Percentiles rank a stretch among this genome's conserved stretches.
phyloP scores from a whole-genome alignment of 1,284 basidiomycete species.

The Schizophyllum commune region DNA sequence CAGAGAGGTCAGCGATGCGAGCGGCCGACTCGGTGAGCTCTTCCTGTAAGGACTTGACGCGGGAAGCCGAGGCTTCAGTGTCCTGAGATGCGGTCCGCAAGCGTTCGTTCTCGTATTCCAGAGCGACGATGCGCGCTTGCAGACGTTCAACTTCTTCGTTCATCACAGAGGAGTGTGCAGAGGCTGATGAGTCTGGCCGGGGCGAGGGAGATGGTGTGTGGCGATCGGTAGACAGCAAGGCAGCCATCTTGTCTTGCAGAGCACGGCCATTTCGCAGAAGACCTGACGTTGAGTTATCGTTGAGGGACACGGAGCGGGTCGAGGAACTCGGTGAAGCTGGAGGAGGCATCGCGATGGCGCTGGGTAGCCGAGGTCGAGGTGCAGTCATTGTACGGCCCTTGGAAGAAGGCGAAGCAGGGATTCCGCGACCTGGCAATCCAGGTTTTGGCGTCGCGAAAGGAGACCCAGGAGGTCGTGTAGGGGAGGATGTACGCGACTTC shows the following conservation, averaged over 20 bases:
- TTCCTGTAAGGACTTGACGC: conserved; percentile 27
- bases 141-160: conserved; percentile 35
- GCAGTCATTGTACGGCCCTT: conserved; percentile 43
- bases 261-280: conserved; percentile 32
- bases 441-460: conserved; percentile 62
- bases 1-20: conserved; percentile 39
- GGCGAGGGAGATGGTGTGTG: conserved; percentile 16
- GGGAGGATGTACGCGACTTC: conserved; percentile 22
- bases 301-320: conserved; percentile 22
- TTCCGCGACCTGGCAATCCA: conserved; percentile 24
- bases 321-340: conserved; percentile 49
- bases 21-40: conserved; percentile 40
- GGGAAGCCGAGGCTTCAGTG: conserved; percentile 19
- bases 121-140: conserved; percentile 42
- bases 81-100: conserved; percentile 22
- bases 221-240: conserved; percentile 27
- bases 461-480: conserved; percentile 36
- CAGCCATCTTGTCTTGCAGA: conserved; percentile 46
- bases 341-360: conserved; percentile 70
- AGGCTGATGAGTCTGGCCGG: conserved; percentile 25
- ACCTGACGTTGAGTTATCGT: conserved; percentile 26
- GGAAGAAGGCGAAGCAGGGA: conserved; percentile 28
- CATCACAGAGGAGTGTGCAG: conserved; percentile 21
- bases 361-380: conserved; percentile 59
- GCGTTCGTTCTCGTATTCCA: conserved; percentile 51